phyloP scores from a whole-genome alignment of 257 asterid genomes.

The Rauvolfia tetraphylla region DNA sequence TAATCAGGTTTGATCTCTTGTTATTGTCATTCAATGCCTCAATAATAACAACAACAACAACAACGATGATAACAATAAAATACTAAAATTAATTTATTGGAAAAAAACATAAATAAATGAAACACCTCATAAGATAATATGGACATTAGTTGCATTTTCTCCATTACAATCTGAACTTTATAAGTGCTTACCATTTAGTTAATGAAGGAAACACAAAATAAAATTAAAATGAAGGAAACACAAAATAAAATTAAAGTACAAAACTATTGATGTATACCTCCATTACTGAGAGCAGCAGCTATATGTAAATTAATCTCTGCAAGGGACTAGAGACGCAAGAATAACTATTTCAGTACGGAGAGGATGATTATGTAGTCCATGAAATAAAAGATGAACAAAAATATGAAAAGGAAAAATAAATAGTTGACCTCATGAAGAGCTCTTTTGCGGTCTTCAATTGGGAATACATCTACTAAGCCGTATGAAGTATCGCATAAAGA shows the following conservation, averaged over 20 bases:
- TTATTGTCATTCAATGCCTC: neutral
- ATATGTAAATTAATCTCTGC: slow-evolving; percentile 70
- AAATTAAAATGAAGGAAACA: neutral
- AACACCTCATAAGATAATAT: neutral
- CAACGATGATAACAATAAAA: too few species aligned
- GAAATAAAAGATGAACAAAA: slow-evolving; percentile 12
- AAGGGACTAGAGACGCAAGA: slow-evolving; percentile 67
- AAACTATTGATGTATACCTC: slow-evolving; percentile 53
- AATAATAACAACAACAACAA: neutral
- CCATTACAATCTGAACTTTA: neutral
- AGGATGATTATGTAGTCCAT: slow-evolving; percentile 3
- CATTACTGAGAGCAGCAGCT: slow-evolving; percentile 67
- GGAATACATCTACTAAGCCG: slow-evolving; percentile 94
- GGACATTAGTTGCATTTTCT: neutral
- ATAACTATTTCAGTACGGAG: slow-evolving; percentile 27
- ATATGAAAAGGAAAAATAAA: slow-evolving; percentile 14
- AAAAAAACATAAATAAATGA: neutral
- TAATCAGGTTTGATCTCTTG: neutral
- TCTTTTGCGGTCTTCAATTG: slow-evolving; percentile 84
- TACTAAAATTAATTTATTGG: neutral
- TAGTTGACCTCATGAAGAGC: slow-evolving; percentile 82
- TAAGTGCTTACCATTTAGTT: neutral
- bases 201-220: neutral
- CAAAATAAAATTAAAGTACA: slow-evolving; percentile 9
- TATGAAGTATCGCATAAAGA: slow-evolving; percentile 88